These are phyloP conservation scores for Pythium plurisporium DNA, from an alignment of 352 stramenopile genomes.

Conservation along the genomic window DNA sequence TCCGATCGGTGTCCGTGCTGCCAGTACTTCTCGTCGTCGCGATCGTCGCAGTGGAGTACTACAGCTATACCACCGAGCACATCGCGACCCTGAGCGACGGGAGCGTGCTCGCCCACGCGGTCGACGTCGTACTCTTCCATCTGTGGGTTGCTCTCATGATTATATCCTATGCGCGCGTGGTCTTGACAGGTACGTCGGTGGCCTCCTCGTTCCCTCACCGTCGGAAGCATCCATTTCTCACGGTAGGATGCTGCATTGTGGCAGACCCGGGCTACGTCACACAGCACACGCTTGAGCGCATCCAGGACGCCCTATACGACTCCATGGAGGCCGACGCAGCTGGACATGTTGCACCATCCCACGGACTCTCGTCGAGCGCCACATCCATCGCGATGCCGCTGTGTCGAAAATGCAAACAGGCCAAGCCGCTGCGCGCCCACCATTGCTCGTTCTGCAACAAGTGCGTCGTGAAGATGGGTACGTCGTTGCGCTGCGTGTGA, in stretches of 20 bases:
- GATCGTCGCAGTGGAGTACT: constrained; percentile 69
- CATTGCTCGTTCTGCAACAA: constrained; percentile 86
- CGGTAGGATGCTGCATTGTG: not conserved
- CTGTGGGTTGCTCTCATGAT: constrained; percentile 42
- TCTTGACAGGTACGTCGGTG: constrained; percentile 50
- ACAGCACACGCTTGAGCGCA: constrained; percentile 44
- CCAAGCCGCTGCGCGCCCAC: constrained; percentile 76
- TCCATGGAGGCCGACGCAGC: constrained; percentile 43
- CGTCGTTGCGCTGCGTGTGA: not conserved
- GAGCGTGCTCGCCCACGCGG: constrained; percentile 21
- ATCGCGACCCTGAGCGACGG: constrained; percentile 29
- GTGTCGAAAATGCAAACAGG: constrained; percentile 63
- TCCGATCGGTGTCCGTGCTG: constrained; percentile 56
- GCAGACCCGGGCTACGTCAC: constrained; percentile 81
- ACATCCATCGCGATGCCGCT: constrained; percentile 11
- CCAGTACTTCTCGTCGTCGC: constrained; percentile 57
- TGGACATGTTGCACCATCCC: constrained; percentile 3
- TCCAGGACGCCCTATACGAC: constrained; percentile 58
- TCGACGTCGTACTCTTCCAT: constrained; percentile 57
- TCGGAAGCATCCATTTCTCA: not conserved
- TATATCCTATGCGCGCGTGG: constrained; percentile 68
- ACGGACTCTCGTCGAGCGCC: not conserved
- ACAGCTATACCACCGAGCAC: constrained; percentile 51
- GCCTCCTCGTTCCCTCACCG: not conserved
- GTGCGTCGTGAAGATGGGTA: constrained; percentile 86